A percentile compares a stretch with the other conserved stretches of the same genome.
These are phyloP conservation scores for Casuarina equisetifolia DNA, from an alignment of 306 rosid species.

Conservation along the genomic window DNA sequence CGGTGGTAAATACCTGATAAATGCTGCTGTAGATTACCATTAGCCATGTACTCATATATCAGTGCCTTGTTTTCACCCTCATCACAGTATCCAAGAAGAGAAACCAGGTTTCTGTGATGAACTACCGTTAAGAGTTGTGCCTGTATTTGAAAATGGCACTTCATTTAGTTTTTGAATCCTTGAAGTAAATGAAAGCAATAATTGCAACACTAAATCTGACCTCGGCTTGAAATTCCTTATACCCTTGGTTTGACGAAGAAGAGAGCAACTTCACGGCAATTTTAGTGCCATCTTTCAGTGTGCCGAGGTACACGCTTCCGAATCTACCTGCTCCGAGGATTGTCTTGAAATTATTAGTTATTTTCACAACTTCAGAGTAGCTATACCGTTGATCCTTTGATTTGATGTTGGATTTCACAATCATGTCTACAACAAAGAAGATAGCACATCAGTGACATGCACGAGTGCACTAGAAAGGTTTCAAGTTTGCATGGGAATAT, in stretches of 20 bases:
- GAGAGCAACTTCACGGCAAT: too few species aligned
- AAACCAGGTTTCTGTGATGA: constrained; percentile 31
- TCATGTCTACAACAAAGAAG: not conserved
- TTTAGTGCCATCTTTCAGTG: too few species aligned
- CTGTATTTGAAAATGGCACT: not conserved
- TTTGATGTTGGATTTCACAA: too few species aligned
- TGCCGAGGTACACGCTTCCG: too few species aligned
- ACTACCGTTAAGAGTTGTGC: constrained; percentile 25
- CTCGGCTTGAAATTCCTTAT: constrained; percentile 12
- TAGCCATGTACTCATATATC: constrained; percentile 32
- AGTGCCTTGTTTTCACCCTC: constrained; percentile 27
- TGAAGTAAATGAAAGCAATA: too few species aligned
- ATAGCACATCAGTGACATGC: not conserved
- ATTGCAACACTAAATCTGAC: not conserved
- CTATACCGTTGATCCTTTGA: too few species aligned
- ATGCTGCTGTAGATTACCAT: constrained; percentile 14
- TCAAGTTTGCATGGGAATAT: not conserved
- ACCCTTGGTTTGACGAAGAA: too few species aligned
- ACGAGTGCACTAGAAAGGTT: not conserved
- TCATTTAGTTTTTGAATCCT: not conserved
- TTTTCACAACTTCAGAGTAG: too few species aligned
- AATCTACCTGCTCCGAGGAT: too few species aligned
- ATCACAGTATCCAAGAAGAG: constrained; percentile 39
- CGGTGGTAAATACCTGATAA: not conserved
- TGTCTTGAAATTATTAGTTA: too few species aligned